These are phyloP conservation scores for Syzygium malaccense DNA, from an alignment of 441 rosid species.

Conservation along the genomic window DNA sequence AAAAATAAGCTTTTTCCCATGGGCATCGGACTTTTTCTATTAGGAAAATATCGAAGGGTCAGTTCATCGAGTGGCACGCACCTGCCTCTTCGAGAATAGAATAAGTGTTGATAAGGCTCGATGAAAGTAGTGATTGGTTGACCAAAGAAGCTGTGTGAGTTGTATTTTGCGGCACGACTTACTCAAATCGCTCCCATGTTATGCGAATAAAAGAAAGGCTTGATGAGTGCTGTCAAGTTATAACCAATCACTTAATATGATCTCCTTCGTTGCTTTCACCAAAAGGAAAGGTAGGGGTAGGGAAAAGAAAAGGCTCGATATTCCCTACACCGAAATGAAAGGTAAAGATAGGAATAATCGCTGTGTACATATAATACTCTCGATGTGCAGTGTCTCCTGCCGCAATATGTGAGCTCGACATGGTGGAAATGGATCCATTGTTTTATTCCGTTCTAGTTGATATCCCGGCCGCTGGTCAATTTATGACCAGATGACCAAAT, in stretches of 20 bases:
- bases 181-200: not conserved
- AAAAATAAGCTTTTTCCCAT: not conserved
- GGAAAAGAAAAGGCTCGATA: not conserved
- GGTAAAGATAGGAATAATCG: not conserved
- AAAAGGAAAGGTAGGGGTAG: not conserved
- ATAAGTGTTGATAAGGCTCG: not conserved
- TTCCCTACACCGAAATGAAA: not conserved
- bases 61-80: not conserved
- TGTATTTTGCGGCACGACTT: not conserved
- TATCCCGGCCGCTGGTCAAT: not conserved
- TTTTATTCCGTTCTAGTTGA: not conserved
- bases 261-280: not conserved
- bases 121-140: not conserved
- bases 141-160: not conserved
- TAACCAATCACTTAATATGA: not conserved
- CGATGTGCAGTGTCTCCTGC: not conserved
- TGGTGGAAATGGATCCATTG: not conserved
- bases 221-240: not conserved
- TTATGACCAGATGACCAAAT: not conserved
- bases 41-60: not conserved
- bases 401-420: not conserved
- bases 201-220: not conserved
- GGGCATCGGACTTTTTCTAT: not conserved
- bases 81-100: not conserved
- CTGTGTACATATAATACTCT: not conserved